Conservation (phyloP, 768 basidiomycete species). For the Galerina sulciceps region DNA sequence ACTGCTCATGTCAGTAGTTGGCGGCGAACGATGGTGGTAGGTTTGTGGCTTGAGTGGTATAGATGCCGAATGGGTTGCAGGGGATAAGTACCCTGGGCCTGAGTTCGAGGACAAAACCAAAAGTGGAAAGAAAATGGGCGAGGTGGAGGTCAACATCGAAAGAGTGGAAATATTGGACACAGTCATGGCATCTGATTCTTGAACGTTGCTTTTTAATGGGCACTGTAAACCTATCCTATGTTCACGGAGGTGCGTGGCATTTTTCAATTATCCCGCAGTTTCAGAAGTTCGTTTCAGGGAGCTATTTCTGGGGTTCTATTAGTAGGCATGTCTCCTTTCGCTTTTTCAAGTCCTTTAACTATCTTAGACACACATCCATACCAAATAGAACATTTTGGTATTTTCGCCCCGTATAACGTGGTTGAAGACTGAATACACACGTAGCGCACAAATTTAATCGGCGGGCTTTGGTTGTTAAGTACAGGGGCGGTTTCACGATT, state of each 20-base stretch:
- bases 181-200: conserved; percentile 49
- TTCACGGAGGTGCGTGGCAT: conserved; percentile 56
- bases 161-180: conserved; percentile 59
- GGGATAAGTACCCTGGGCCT: conserved; percentile 45
- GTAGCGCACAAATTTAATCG: conserved; percentile 73
- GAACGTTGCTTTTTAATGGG: not conserved
- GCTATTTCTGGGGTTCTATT: conserved; percentile 69
- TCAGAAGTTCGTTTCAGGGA: conserved; percentile 40
- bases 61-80: conserved; percentile 66
- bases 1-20: conserved; percentile 67
- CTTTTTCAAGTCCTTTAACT: not conserved
- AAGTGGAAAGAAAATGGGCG: conserved; percentile 34
- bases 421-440: conserved; percentile 5
- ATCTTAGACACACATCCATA: conserved; percentile 60
- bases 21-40: conserved; percentile 86
- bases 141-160: conserved; percentile 42
- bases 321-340: conserved; percentile 38
- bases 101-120: conserved; percentile 23
- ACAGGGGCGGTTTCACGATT: conserved; percentile 32
- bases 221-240: conserved; percentile 38
- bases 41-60: conserved; percentile 72
- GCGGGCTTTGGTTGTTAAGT: conserved; percentile 67
- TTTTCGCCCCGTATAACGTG: not conserved
- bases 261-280: not conserved
- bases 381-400: conserved; percentile 61